A percentile compares a stretch with the other conserved stretches of the same genome.
Evolutionary conservation across 306 rosid genomes (phyloP).

Genomic region (Gastrolobium villosum): DNA sequence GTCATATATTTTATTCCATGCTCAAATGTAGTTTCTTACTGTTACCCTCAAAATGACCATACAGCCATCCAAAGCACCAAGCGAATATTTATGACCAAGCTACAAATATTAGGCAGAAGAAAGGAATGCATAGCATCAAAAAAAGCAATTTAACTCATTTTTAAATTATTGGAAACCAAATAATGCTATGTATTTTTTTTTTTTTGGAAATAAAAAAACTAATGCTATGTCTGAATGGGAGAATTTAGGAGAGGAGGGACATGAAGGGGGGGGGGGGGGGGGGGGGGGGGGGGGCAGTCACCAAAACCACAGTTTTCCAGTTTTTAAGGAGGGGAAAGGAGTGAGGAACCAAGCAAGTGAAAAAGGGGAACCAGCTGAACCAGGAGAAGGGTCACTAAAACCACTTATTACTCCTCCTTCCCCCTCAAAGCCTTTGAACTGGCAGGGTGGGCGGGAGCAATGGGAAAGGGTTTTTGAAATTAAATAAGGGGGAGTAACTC

Average conservation of each 20-base stretch:
- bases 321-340: not conserved
- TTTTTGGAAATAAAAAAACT: not conserved
- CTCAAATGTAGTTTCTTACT: not conserved
- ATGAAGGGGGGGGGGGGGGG: not conserved
- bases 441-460: not conserved
- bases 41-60: not conserved
- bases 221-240: not conserved
- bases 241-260: constrained; percentile 1
- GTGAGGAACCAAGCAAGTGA: constrained; percentile 1
- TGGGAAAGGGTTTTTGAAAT: not conserved
- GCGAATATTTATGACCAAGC: not conserved
- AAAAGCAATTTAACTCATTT: not conserved
- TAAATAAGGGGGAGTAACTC: not conserved
- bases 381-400: not conserved
- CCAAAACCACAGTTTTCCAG: constrained; percentile 8
- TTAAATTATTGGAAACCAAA: constrained; percentile 10
- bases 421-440: not conserved
- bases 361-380: not conserved
- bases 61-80: constrained; percentile 4
- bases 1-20: not conserved
- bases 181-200: not conserved
- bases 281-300: not conserved
- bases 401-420: not conserved
- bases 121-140: constrained; percentile 2
- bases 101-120: not conserved